Conservation (phyloP, 495 filamentous ascomycete species). For the Chlorociboria aeruginascens region DNA sequence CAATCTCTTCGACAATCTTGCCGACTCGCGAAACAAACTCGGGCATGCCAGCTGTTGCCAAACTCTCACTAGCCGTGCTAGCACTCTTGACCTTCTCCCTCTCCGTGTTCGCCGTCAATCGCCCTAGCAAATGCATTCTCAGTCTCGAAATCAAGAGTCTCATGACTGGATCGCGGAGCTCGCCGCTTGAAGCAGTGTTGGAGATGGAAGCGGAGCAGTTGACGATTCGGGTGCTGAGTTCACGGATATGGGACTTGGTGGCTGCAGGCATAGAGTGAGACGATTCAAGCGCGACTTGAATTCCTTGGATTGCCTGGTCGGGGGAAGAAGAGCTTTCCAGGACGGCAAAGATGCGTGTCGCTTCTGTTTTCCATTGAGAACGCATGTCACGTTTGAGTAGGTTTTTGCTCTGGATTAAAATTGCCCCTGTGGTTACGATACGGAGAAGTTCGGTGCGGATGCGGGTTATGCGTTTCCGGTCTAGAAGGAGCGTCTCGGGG, state of each 20-base stretch:
- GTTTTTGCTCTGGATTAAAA: conserved; percentile 88
- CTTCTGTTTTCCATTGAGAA: conserved; percentile 78
- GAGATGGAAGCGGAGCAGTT: conserved; percentile 25
- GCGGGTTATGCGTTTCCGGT: conserved; percentile 53
- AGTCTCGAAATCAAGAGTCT: conserved; percentile 67
- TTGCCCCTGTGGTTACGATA: conserved; percentile 66
- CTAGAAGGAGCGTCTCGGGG: conserved; percentile 80
- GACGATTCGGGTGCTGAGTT: conserved; percentile 38
- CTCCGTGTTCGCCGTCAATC: conserved; percentile 63
- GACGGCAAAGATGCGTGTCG: conserved; percentile 54
- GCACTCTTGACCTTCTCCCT: conserved; percentile 73
- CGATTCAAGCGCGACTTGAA: conserved; percentile 68
- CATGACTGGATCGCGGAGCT: conserved; percentile 70
- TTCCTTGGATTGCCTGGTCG: conserved; percentile 45
- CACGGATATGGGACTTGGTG: conserved; percentile 43
- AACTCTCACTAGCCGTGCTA: conserved; percentile 68
- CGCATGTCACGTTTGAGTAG: conserved; percentile 87
- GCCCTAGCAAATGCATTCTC: conserved; percentile 58
- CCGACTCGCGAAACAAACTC: conserved; percentile 86
- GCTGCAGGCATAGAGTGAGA: conserved; percentile 67
- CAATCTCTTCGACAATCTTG: conserved; percentile 67
- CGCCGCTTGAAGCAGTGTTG: conserved; percentile 16
- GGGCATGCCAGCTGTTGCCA: conserved; percentile 67
- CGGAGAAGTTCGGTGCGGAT: conserved; percentile 58
- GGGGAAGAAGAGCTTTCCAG: conserved; percentile 25